These are phyloP conservation scores for Rhizopus microsporus DNA, from an alignment of 371 early-diverging fungal genomes.

Conservation along the genomic window DNA sequence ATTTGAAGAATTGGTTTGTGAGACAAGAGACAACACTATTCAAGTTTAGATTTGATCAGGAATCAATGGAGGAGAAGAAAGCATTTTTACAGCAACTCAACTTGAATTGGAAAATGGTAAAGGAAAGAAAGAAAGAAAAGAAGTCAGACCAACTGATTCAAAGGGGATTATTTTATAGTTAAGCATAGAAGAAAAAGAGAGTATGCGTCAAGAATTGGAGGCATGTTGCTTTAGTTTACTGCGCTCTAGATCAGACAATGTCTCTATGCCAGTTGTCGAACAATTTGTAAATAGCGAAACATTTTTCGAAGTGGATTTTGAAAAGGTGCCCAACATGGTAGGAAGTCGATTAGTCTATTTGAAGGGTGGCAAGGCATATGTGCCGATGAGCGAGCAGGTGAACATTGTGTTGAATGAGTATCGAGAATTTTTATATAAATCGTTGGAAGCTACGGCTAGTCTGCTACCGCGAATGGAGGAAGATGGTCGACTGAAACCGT, in stretches of 20 bases:
- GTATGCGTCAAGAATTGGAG: slow-evolving; percentile 13
- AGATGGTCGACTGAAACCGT: slow-evolving; percentile 89
- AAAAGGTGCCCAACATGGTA: slow-evolving; percentile 81
- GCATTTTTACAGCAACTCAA: slow-evolving; percentile 56
- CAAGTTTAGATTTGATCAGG: slow-evolving; percentile 64
- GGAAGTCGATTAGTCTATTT: slow-evolving; percentile 71
- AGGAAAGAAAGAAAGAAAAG: slow-evolving; percentile 5
- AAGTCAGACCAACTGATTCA: background rate
- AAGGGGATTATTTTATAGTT: slow-evolving; percentile 6
- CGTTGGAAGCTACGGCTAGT: slow-evolving; percentile 48
- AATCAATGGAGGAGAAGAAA: slow-evolving; percentile 56
- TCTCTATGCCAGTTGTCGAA: slow-evolving; percentile 2
- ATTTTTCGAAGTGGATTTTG: slow-evolving; percentile 80
- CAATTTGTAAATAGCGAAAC: slow-evolving; percentile 38
- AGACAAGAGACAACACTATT: slow-evolving; percentile 86
- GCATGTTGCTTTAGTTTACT: slow-evolving; percentile 6
- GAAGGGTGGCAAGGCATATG: slow-evolving; percentile 80
- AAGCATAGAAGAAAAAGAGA: slow-evolving; percentile 22
- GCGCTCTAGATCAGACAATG: background rate
- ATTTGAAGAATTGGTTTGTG: slow-evolving; percentile 89
- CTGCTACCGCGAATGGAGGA: slow-evolving; percentile 90
- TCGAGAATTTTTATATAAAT: slow-evolving; percentile 49
- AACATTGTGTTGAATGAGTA: slow-evolving; percentile 82
- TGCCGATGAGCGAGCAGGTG: slow-evolving; percentile 75
- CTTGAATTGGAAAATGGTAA: slow-evolving; percentile 60